Conservation (phyloP, 225 moss, liverwort and hornwort genomes). For the Pleurozium schreberi region DNA sequence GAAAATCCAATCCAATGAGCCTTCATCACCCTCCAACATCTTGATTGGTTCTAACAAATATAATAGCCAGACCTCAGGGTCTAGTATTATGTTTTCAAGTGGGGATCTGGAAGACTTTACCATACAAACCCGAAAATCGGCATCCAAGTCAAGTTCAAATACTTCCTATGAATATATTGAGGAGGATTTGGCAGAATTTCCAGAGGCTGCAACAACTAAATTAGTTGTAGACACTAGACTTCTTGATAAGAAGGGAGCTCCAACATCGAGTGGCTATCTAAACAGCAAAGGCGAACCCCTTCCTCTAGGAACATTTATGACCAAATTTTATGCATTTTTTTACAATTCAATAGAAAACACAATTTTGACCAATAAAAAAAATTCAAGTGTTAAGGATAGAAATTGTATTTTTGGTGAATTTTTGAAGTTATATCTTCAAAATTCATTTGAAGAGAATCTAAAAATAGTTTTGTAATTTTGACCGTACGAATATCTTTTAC, state of each 20-base stretch:
- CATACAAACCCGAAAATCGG: constrained; percentile 12
- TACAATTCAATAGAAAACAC: too few species aligned
- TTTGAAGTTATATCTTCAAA: too few species aligned
- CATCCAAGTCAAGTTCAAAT: constrained; percentile 28
- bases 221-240: background rate
- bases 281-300: background rate
- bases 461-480: too few species aligned
- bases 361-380: too few species aligned
- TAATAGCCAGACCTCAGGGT: constrained; percentile 36
- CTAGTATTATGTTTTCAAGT: constrained; percentile 40
- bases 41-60: constrained; percentile 35
- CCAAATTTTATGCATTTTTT: too few species aligned
- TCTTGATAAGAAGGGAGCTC: background rate
- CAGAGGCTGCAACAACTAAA: background rate
- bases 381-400: too few species aligned
- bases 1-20: background rate
- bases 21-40: constrained; percentile 46
- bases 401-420: too few species aligned
- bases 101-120: constrained; percentile 24
- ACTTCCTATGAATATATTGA: constrained; percentile 4
- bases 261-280: background rate
- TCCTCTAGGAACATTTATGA: too few species aligned
- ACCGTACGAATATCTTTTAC: too few species aligned
- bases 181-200: background rate
- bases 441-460: too few species aligned